A percentile compares a stretch with the other conserved stretches of the same genome.
phyloP scores from a whole-genome alignment of 176 grass and related monocot genomes.

The Luzula sylvatica region DNA sequence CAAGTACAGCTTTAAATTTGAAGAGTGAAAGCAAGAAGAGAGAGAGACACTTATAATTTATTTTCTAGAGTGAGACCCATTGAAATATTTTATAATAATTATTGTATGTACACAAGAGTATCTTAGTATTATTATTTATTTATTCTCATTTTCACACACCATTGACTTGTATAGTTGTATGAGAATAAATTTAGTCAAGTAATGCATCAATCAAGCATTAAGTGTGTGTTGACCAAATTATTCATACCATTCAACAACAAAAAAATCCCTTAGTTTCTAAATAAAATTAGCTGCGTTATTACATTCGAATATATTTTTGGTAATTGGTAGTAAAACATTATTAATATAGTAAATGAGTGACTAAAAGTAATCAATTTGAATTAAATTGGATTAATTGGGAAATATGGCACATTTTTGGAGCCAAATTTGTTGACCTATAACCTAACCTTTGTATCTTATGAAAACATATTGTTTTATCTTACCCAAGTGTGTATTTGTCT shows the following conservation, averaged over 20 bases:
- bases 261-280: neutral
- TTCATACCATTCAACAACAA: neutral
- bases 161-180: neutral
- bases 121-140: neutral
- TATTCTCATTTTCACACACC: neutral
- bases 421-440: conserved; percentile 2
- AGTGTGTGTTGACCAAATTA: neutral
- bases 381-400: neutral
- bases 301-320: neutral
- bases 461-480: conserved; percentile 3
- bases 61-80: neutral
- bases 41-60: neutral
- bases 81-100: neutral
- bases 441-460: conserved; percentile 14
- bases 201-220: neutral
- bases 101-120: too few relatives aligned
- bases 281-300: neutral
- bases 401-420: neutral
- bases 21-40: neutral
- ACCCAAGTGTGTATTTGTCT: neutral
- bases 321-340: neutral
- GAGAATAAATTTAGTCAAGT: neutral
- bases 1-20: conserved; percentile 4
- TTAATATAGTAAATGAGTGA: neutral
- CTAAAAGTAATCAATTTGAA: neutral